Percentiles rank a stretch among this genome's conserved stretches.
Conservation (phyloP, 805 yeast genomes). For the Candida caryicola region DNA sequence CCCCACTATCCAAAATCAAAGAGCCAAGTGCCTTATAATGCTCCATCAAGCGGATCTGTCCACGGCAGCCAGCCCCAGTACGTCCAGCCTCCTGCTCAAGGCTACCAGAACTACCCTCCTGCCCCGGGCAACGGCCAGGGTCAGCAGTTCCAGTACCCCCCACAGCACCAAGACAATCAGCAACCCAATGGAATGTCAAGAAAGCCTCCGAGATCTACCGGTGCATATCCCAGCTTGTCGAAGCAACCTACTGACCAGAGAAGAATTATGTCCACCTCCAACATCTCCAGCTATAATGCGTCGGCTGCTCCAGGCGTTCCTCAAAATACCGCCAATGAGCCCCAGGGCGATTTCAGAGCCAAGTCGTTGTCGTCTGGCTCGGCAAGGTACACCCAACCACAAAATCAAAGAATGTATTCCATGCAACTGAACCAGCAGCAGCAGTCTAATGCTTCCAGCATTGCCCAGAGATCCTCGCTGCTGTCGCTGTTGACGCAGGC, state of each 20-base stretch:
- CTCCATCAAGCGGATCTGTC: no score
- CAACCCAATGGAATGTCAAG: slow-evolving; percentile 17
- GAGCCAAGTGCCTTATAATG: not conserved
- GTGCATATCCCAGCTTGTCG: slow-evolving; percentile 13
- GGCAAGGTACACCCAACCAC: slow-evolving; percentile 6
- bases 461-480: not conserved
- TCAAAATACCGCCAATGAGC: not conserved
- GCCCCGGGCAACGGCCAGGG: not conserved
- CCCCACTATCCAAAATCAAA: slow-evolving; percentile 1
- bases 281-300: slow-evolving; percentile 9
- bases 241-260: slow-evolving; percentile 16
- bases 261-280: slow-evolving; percentile 33
- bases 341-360: slow-evolving; percentile 17
- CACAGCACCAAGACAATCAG: slow-evolving; percentile 11
- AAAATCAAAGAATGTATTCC: slow-evolving; percentile 8
- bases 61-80: not conserved
- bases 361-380: slow-evolving; percentile 29
- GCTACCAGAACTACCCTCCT: slow-evolving; percentile 1
- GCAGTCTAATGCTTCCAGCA: slow-evolving; percentile 2
- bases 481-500: not conserved
- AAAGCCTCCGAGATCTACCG: slow-evolving; percentile 7
- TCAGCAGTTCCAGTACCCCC: slow-evolving; percentile 1
- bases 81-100: no score
- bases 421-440: slow-evolving; percentile 10
- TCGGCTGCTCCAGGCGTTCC: slow-evolving; percentile 2